phyloP scores from a whole-genome alignment of 768 basidiomycete species.

The Pulveroboletus sp. region DNA sequence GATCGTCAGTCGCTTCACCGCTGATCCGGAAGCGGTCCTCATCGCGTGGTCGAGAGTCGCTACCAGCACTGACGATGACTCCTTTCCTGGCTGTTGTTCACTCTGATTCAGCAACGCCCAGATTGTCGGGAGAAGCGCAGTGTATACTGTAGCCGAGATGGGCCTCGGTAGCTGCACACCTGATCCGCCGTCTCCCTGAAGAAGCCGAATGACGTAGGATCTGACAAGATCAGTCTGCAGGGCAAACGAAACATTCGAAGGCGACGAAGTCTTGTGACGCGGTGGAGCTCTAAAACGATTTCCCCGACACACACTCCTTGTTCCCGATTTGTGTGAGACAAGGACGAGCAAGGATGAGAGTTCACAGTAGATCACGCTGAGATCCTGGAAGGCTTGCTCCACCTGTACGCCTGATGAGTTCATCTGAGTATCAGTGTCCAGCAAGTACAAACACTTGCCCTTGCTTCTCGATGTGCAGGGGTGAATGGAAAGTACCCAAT shows the following conservation, averaged over 20 bases:
- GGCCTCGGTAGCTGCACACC: slow-evolving; percentile 44
- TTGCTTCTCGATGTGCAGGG: slow-evolving; percentile 51
- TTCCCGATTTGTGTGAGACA: slow-evolving; percentile 19
- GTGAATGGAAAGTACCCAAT: slow-evolving; percentile 81
- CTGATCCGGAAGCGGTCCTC: slow-evolving; percentile 53
- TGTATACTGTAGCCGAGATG: slow-evolving; percentile 56
- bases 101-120: slow-evolving; percentile 66
- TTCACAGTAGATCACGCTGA: slow-evolving; percentile 78
- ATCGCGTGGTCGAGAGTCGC: slow-evolving; percentile 67
- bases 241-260: slow-evolving; percentile 23
- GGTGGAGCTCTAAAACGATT: slow-evolving; percentile 8
- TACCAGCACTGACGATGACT: slow-evolving; percentile 34
- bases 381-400: slow-evolving; percentile 62
- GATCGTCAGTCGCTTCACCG: slow-evolving; percentile 61
- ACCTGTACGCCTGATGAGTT: slow-evolving; percentile 38
- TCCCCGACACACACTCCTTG: slow-evolving; percentile 4
- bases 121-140: slow-evolving; percentile 66
- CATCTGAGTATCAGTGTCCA: not conserved
- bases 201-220: slow-evolving; percentile 56
- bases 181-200: slow-evolving; percentile 47
- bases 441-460: slow-evolving; percentile 38
- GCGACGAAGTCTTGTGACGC: slow-evolving; percentile 17
- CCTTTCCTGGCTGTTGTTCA: slow-evolving; percentile 18
- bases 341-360: slow-evolving; percentile 62
- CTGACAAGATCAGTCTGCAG: slow-evolving; percentile 50